Base-by-base conservation (phyloP, 2,329 filamentous ascomycete species). In the Diplodia sapinea region DNA sequence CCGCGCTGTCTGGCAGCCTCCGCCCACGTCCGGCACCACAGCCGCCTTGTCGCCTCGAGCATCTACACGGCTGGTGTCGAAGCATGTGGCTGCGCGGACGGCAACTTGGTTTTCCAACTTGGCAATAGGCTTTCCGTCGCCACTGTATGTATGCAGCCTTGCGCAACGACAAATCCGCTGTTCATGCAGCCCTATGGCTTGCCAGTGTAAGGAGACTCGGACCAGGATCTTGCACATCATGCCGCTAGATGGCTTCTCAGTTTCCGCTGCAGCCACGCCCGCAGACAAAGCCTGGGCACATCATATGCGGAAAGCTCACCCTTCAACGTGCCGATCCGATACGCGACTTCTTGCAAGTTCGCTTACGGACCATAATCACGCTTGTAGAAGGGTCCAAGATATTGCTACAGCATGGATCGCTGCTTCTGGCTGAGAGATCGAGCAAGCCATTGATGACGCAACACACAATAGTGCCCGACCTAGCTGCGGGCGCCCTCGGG, bases 171-270 rank as follows among this genome's bases (percentile, higher is more conserved):
- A 54, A n/a, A 33, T 8, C 36, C 17, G 26, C 36, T 65, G 38
- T 47, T 65, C 62, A 65, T 65, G 62, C 62, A 55, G 49, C 62
- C 62, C 33, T 65, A 55, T 36, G 26, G 50, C 50, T 63, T 17
- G 43, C 31, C 59, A 63, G 59, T 33, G 43, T 51, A 63, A 36
- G 43, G 57, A n/a, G 57, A 33, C 13, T 8, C n/a, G 38, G 20
- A 54, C 43, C 50, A 29, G 36, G 61, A 52, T 64, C 47, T 52
- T 43, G 47, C 61, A 40, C 47, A 51, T 54, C 50, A 52, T 52
- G 47, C 61, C 61, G 51, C 31, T 26, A 13, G 61, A 40, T 20
- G 8, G 31, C 13, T 20, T 40, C 26, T 38, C 33, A 59, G 20
- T 33, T 13, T 57, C 55, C 20, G 55, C 55, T 57, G n/a, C 40